phyloP scores from a whole-genome alignment of 495 filamentous ascomycete genomes.

The Chaetomidium leptoderma region DNA sequence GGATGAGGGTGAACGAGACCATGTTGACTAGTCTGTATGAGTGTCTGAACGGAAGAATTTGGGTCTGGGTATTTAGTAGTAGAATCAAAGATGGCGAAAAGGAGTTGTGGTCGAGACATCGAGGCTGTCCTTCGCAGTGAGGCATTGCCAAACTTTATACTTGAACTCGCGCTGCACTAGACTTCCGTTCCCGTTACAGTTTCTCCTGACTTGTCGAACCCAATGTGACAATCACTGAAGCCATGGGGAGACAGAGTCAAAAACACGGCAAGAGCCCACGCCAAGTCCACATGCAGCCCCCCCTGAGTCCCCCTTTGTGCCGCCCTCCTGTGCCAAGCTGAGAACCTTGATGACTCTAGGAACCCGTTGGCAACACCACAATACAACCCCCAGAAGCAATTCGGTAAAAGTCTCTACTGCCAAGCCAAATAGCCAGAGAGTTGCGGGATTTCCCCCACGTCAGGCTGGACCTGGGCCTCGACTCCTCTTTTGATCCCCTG shows the following conservation, averaged over 20 bases:
- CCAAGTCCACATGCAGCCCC: background rate
- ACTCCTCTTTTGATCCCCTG: too few species aligned
- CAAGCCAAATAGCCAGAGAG: background rate
- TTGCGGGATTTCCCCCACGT: background rate
- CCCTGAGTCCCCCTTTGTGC: background rate
- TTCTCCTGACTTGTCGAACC: background rate
- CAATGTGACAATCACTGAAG: background rate
- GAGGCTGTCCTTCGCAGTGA: too few species aligned
- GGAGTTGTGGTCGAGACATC: too few species aligned
- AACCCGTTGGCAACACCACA: background rate
- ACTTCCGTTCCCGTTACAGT: background rate
- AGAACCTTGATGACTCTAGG: background rate
- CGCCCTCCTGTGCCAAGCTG: background rate
- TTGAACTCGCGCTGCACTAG: too few species aligned
- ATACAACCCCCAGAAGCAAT: background rate
- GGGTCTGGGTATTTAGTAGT: background rate
- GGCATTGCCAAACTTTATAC: too few species aligned
- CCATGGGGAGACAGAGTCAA: too few species aligned
- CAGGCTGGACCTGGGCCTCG: background rate
- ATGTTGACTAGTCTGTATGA: background rate
- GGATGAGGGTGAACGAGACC: conserved; percentile 4
- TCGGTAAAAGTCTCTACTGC: background rate
- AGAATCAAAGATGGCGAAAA: background rate
- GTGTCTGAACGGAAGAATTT: background rate
- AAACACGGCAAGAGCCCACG: background rate